phyloP scores from a whole-genome alignment of 2,329 filamentous ascomycete species.

The Colletotrichum sp. region DNA sequence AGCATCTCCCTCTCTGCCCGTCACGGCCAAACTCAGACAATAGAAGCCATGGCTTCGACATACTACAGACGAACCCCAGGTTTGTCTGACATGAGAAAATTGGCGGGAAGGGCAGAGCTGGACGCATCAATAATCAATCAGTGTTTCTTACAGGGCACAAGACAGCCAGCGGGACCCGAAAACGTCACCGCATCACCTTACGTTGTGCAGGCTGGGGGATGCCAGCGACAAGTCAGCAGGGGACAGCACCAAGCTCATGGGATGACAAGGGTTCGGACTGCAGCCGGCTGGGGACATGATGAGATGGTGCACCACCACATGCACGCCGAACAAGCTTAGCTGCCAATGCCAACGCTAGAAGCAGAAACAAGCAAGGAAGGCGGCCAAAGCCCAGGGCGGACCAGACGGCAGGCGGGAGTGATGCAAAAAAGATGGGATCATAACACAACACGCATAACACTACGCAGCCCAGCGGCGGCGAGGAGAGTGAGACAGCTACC shows the following conservation, averaged over 20 bases:
- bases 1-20: background rate
- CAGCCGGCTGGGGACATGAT: background rate
- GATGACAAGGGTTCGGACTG: conserved; percentile 10
- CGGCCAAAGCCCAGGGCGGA: background rate
- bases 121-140: background rate
- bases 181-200: conserved; percentile 8
- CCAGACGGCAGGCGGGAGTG: background rate
- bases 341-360: conserved; percentile 14
- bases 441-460: background rate
- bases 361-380: conserved; percentile 17
- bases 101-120: background rate
- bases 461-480: background rate
- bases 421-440: background rate
- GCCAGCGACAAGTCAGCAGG: conserved; percentile 7
- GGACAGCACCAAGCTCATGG: conserved; percentile 14
- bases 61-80: conserved; percentile 1
- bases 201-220: background rate
- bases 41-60: background rate
- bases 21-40: background rate
- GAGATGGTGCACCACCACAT: background rate
- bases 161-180: background rate
- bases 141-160: background rate
- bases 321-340: conserved; percentile 9
- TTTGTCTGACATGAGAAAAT: background rate
- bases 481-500: background rate